Base-by-base conservation (phyloP, 2,329 filamentous ascomycete genomes). In the Zymoseptoria tritici region DNA sequence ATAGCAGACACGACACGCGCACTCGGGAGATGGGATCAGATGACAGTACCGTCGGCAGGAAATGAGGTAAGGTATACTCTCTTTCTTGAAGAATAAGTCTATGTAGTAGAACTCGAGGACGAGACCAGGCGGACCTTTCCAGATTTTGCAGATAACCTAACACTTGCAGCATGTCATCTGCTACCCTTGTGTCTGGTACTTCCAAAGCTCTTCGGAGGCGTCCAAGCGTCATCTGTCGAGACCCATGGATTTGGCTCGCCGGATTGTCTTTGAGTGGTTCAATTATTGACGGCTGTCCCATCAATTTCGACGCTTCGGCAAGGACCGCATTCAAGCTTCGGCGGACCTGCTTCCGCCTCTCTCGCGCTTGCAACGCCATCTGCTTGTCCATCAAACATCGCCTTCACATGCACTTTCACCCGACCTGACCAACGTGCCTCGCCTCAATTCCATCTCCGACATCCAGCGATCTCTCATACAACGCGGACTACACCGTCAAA, bases 311-410 rank as follows among this genome's bases (percentile, higher is more conserved):
- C 8, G 7, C 26, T 29, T 29, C 26, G 26, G 26, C 26, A 29
- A 29, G 26, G 26, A 29, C 26, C 26, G 26, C 26, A 6, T 7
- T 7, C 16, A 46, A 46, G 36, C 36, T 46, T 46, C 16, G 16
- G 36, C 36, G 36, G 36, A 46, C 13, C 36, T 46, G 36, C 36
- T n/a, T 46, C 36, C 36, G 36, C 13, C 36, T 46, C 36, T 46
- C 36, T 46, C 13, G 11, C 13, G 36, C 36, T 46, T 16, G 13
- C 53, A 26, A 55, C 54, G 21, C 20, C 54, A 49, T 49, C 54
- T 29, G 26, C 51, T 6, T 55, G 13, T 46, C 52, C 55, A 19
- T 56, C 46, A 13, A 26, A 56, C 62, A 61, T 60, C 57, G 46
- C 56, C 58, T 54, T 57, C 52, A 52, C 52, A 56, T 20, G 36